Evolutionary conservation across 2,329 filamentous ascomycete species (phyloP).

Genomic region (Xylaria sp.): DNA sequence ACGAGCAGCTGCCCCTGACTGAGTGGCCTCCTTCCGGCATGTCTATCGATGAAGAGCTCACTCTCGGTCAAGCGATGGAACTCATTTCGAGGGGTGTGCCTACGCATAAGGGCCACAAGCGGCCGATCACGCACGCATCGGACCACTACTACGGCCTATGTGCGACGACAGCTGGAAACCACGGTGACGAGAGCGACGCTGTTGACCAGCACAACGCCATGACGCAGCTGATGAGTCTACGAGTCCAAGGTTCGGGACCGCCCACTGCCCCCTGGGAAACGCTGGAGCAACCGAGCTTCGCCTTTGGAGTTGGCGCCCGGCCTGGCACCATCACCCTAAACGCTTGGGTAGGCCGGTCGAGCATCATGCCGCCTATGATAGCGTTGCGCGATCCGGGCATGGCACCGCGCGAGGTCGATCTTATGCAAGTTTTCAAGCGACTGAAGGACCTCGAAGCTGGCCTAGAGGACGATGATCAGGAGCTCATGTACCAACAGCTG

Average conservation of each 20-base stretch:
- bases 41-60: constrained; percentile 61
- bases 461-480: constrained; percentile 59
- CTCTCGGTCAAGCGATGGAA: constrained; percentile 65
- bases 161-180: constrained; percentile 62
- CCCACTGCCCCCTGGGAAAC: constrained; percentile 72
- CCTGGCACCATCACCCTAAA: constrained; percentile 79
- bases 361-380: constrained; percentile 65
- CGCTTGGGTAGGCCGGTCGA: constrained; percentile 72
- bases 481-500: constrained; percentile 68
- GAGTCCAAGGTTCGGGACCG: constrained; percentile 54
- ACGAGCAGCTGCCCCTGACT: constrained; percentile 55
- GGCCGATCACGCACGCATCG: constrained; percentile 64
- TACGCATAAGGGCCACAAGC: constrained; percentile 65
- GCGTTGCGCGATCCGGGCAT: constrained; percentile 68
- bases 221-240: constrained; percentile 68
- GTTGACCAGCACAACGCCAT: constrained; percentile 65
- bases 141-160: constrained; percentile 68
- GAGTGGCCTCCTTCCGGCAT: constrained; percentile 69
- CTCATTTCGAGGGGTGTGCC: constrained; percentile 69
- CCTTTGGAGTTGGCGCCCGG: constrained; percentile 72
- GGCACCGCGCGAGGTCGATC: constrained; percentile 69
- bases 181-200: constrained; percentile 54
- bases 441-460: constrained; percentile 67
- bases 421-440: constrained; percentile 68
- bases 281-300: constrained; percentile 78